Percentiles rank a stretch among this genome's conserved stretches.
phyloP scores from a whole-genome alignment of 805 yeast species.

The Torulaspora maleeae region DNA sequence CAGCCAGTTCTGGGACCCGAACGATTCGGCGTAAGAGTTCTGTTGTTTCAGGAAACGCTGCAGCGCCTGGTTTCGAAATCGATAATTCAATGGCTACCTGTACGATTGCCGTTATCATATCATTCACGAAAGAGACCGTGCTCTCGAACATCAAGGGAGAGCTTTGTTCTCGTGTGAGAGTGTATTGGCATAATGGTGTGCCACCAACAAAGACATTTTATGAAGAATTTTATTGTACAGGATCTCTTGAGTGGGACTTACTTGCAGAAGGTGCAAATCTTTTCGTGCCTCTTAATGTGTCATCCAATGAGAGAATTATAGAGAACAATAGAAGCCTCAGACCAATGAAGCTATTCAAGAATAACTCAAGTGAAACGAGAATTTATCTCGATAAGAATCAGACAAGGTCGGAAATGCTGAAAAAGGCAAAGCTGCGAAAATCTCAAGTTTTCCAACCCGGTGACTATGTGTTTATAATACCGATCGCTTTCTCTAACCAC shows the following conservation, averaged over 20 bases:
- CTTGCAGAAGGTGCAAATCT: slow-evolving; percentile 42
- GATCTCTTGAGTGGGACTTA: slow-evolving; percentile 46
- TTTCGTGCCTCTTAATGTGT: slow-evolving; percentile 33
- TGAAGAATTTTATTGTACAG: slow-evolving; percentile 48
- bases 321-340: slow-evolving; percentile 21
- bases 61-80: slow-evolving; percentile 9
- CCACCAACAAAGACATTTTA: slow-evolving; percentile 42
- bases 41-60: neutral
- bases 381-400: slow-evolving; percentile 20
- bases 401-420: slow-evolving; percentile 13
- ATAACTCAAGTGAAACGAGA: slow-evolving; percentile 11
- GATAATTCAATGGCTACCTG: slow-evolving; percentile 40
- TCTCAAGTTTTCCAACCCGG: slow-evolving; percentile 48
- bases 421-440: slow-evolving; percentile 6
- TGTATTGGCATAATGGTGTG: slow-evolving; percentile 53
- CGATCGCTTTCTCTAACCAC: slow-evolving; percentile 54
- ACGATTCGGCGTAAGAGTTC: neutral
- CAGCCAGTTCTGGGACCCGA: neutral
- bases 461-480: slow-evolving; percentile 62
- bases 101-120: slow-evolving; percentile 49
- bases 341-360: slow-evolving; percentile 22
- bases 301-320: slow-evolving; percentile 22
- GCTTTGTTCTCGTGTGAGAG: slow-evolving; percentile 41
- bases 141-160: slow-evolving; percentile 40
- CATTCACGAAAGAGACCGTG: slow-evolving; percentile 39